These are phyloP conservation scores for Epichloe gansuensis DNA, from an alignment of 2,329 filamentous ascomycete species.

Conservation along the genomic window DNA sequence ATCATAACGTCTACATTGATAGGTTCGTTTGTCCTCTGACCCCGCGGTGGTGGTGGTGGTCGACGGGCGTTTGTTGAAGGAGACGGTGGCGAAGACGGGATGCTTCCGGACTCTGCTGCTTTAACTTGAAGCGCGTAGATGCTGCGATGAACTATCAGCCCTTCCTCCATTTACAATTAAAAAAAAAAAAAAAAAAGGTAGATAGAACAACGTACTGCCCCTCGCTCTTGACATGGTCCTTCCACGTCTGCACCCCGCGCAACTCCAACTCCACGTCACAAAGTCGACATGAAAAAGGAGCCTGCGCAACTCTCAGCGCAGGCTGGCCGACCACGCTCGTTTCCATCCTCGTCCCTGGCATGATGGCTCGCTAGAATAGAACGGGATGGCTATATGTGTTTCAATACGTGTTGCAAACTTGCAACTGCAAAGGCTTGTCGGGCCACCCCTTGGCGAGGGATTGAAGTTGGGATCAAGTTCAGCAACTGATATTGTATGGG, in stretches of 20 bases:
- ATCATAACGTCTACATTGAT: not conserved
- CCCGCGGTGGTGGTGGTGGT: too few relatives aligned
- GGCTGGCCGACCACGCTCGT: too few relatives aligned
- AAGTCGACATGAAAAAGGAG: constrained; percentile 8
- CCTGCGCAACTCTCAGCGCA: not conserved
- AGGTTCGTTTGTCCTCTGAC: not conserved
- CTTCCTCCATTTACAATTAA: not conserved
- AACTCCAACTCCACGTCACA: constrained; percentile 6
- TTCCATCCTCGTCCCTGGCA: too few relatives aligned
- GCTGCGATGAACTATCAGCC: constrained; percentile 5
- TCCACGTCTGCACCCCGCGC: constrained; percentile 4
- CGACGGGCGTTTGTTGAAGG: not conserved
- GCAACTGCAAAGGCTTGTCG: too few relatives aligned
- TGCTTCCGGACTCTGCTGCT: constrained; percentile 11
- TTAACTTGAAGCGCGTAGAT: constrained; percentile 14
- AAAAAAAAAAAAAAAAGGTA: not conserved
- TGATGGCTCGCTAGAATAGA: too few relatives aligned
- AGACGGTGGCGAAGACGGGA: constrained; percentile 6
- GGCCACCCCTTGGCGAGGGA: too few relatives aligned
- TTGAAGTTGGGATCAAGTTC: too few relatives aligned
- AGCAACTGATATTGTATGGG: too few relatives aligned
- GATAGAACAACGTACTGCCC: constrained; percentile 10
- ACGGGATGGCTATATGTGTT: too few relatives aligned
- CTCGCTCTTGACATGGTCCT: constrained; percentile 14
- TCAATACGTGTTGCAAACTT: too few relatives aligned